Base-by-base conservation (phyloP, 306 rosid species). In the Quercus cerris region DNA sequence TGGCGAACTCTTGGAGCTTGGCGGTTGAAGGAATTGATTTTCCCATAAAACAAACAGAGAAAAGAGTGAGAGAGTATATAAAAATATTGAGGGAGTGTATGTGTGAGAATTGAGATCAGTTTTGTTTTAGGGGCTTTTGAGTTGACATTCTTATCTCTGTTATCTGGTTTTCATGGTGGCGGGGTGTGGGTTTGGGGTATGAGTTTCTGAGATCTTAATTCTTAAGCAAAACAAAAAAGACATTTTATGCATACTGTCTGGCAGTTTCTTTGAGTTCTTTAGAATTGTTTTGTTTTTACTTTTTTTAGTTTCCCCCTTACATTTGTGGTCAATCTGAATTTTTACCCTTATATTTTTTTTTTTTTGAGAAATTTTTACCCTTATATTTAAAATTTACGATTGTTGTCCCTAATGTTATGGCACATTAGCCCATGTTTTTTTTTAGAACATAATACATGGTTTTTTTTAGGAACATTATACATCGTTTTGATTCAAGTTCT, bases 1-100 rank as follows among this genome's bases (percentile, higher is more conserved):
- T 83, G 62, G 94, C 82, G 73, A 90, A 55, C 18, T 86, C 87
- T 35, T 86, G 85, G 52, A 91, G 69, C 75, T 79, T 84, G 64
- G 85, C 46, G 25, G 90, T 56, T 0, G 90, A 87, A 73, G 89
- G 89, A 7, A 90, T 77, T 30, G 94, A 84, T 81, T 94, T 94
- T 73, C 90, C 97, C 97, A 92, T 90, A 19, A 68, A 77, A 57
- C 58, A 59, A 76, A 58, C 8, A 44, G 20, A 20, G 2, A 15
- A 56, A 11, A 23, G 19, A 15, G 57, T 41, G n/a, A 64, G 10
- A 8, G 15, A 44, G 5, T 20, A 18, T 41, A 8, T 8, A 3
- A 4, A 2, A 56, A 19, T 23, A 30, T 68, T 38, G 0, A 68
- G 27, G 15, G 12, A 25, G 52, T 22, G 52, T 22, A 30, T 6